phyloP scores from a whole-genome alignment of 106 monocot species.

The Dioscorea dumetorum region DNA sequence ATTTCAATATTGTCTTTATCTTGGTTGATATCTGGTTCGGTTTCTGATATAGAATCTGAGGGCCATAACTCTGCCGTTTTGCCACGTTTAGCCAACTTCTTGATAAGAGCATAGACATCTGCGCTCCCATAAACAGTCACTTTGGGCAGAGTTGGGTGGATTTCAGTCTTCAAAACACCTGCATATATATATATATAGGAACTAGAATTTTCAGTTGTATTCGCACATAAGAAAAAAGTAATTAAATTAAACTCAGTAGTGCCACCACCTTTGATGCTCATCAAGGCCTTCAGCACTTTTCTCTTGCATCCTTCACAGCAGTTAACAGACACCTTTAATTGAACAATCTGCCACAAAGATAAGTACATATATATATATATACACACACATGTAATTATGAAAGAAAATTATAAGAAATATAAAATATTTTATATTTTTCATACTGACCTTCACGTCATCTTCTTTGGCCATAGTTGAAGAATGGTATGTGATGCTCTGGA shows the following conservation, averaged over 20 bases:
- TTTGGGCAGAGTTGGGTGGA: slow-evolving; percentile 67
- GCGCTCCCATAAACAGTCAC: slow-evolving; percentile 64
- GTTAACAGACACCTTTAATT: slow-evolving; percentile 69
- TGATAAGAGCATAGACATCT: slow-evolving; percentile 42
- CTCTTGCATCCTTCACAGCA: slow-evolving; percentile 88
- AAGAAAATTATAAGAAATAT: too few relatives aligned
- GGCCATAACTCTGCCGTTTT: slow-evolving; percentile 51
- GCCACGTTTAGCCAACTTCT: slow-evolving; percentile 52
- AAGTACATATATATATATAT: too few relatives aligned
- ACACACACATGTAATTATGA: too few relatives aligned
- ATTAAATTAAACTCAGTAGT: too few relatives aligned
- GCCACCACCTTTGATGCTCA: slow-evolving; percentile 55
- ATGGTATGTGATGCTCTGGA: too few relatives aligned
- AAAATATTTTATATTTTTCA: too few relatives aligned
- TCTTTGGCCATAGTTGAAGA: slow-evolving; percentile 36
- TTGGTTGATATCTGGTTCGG: neutral
- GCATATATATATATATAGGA: slow-evolving; percentile 1
- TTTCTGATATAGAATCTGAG: neutral
- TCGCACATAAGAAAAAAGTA: too few relatives aligned
- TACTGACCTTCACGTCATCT: slow-evolving; percentile 33
- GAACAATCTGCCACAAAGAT: slow-evolving; percentile 34
- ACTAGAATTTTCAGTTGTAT: neutral
- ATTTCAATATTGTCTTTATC: neutral
- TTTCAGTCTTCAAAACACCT: slow-evolving; percentile 81
- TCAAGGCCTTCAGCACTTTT: slow-evolving; percentile 69